Percentiles rank a stretch among this genome's conserved stretches.
phyloP scores from a whole-genome alignment of 2,329 filamentous ascomycete species.

The Venturia pyrina region DNA sequence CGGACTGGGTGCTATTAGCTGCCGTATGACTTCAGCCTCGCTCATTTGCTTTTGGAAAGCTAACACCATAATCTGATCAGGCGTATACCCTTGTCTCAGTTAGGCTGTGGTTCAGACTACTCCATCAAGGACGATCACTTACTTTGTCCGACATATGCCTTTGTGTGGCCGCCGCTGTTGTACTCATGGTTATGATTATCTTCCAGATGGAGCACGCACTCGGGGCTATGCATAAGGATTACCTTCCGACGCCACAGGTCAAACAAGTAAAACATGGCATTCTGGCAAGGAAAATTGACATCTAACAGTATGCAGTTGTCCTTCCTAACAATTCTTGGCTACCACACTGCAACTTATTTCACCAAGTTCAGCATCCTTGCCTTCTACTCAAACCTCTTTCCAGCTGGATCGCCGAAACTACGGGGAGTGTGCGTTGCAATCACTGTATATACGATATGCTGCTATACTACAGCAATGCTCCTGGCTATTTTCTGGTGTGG shows the following conservation, averaged over 20 bases:
- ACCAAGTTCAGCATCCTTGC: constrained; percentile 12
- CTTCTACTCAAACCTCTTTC: constrained; percentile 11
- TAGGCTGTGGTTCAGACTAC: constrained; percentile 12
- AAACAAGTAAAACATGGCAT: not conserved
- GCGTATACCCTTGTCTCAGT: constrained; percentile 9
- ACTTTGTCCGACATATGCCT: constrained; percentile 12
- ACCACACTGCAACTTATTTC: constrained; percentile 8
- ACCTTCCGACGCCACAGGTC: not conserved
- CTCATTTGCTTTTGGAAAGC: not conserved
- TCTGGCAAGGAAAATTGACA: not conserved
- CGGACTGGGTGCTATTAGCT: constrained; percentile 2
- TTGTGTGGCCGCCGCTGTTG: not conserved
- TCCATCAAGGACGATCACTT: constrained; percentile 2
- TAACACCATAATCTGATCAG: not conserved
- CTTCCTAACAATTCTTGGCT: constrained; percentile 6
- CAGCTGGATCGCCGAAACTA: not conserved
- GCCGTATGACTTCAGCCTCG: not conserved
- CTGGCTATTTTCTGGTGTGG: constrained; percentile 13
- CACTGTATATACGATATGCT: constrained; percentile 3
- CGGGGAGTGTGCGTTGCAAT: not conserved
- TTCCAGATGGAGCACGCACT: constrained; percentile 4
- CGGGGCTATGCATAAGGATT: constrained; percentile 9
- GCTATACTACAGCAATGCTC: constrained; percentile 9
- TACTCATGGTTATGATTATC: not conserved
- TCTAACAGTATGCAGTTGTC: not conserved